These are phyloP conservation scores for Athelia sp. DNA, from an alignment of 1,284 basidiomycete genomes.

Conservation along the genomic window DNA sequence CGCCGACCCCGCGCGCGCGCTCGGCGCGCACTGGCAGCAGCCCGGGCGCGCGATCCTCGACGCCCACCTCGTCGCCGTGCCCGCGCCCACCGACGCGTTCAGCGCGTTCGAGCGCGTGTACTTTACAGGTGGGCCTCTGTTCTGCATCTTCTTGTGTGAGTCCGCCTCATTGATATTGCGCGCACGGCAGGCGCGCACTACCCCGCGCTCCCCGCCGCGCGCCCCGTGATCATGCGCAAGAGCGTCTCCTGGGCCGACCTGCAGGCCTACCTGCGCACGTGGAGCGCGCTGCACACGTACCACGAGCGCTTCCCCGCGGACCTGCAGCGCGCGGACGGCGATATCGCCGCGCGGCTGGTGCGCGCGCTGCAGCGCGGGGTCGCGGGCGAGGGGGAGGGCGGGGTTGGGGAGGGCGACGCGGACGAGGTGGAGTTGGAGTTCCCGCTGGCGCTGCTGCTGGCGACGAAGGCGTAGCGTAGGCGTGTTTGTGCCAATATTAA, in stretches of 20 bases:
- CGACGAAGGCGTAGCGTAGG: conserved; percentile 28
- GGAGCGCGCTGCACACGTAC: conserved; percentile 69
- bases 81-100: conserved; percentile 44
- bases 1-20: conserved; percentile 40
- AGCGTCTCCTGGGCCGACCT: conserved; percentile 62
- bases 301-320: conserved; percentile 64
- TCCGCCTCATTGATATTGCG: no score
- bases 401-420: conserved; percentile 17
- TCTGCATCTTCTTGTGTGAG: conserved; percentile 8
- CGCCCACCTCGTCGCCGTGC: conserved; percentile 63
- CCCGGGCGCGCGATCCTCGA: conserved; percentile 79
- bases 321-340: conserved; percentile 39
- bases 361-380: conserved; percentile 40
- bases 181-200: conserved; percentile 25
- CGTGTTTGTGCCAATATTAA: no score
- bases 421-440: conserved; percentile 63
- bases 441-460: conserved; percentile 66
- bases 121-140: conserved; percentile 51
- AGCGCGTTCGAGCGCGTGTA: conserved; percentile 45
- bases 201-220: conserved; percentile 36
- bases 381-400: conserved; percentile 25
- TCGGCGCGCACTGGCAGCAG: conserved; percentile 77
- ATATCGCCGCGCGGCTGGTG: conserved; percentile 63
- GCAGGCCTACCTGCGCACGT: conserved; percentile 67
- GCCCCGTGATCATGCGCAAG: conserved; percentile 56